A percentile compares a stretch with the other conserved stretches of the same genome.
These are phyloP conservation scores for Colletotrichum tofieldiae DNA, from an alignment of 2,329 filamentous ascomycete species.

Conservation along the genomic window DNA sequence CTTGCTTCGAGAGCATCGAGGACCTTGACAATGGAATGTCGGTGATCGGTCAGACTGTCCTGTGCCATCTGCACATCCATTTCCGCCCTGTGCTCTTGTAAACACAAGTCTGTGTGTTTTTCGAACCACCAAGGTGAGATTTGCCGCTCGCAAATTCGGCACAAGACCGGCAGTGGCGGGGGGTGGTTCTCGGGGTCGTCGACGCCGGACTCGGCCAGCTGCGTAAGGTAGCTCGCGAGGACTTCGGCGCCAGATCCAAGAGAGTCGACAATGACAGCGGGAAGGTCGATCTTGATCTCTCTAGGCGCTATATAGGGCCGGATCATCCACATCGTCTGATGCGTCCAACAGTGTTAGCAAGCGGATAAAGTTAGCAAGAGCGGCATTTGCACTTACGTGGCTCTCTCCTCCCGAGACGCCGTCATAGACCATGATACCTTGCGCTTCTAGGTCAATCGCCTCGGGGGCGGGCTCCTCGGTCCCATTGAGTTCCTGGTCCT, in stretches of 20 bases:
- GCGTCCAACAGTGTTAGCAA: slow-evolving; percentile 30
- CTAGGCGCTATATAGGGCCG: slow-evolving; percentile 89
- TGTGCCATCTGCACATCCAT: slow-evolving; percentile 98
- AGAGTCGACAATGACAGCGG: slow-evolving; percentile 89
- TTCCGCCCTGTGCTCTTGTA: slow-evolving; percentile 96
- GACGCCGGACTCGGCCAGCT: slow-evolving; percentile 85
- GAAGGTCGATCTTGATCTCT: slow-evolving; percentile 96
- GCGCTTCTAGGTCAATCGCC: slow-evolving; percentile 88
- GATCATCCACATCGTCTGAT: slow-evolving; percentile 99
- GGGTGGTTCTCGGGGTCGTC: slow-evolving; percentile 83
- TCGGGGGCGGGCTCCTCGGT: slow-evolving; percentile 59
- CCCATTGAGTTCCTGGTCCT: slow-evolving; percentile 57
- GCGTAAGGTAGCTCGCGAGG: slow-evolving; percentile 92
- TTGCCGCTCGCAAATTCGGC: slow-evolving; percentile 96
- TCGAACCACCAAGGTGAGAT: slow-evolving; percentile 99
- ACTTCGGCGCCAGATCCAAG: slow-evolving; percentile 96
- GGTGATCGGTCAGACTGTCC: slow-evolving; percentile 91
- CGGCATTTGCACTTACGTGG: slow-evolving; percentile 76
- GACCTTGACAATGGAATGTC: slow-evolving; percentile 94
- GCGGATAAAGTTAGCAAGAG: neutral
- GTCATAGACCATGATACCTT: slow-evolving; percentile 99
- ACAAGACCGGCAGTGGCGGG: slow-evolving; percentile 88
- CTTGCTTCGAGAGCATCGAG: slow-evolving; percentile 91
- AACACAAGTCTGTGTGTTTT: slow-evolving; percentile 95
- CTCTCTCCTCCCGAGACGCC: slow-evolving; percentile 87